Evolutionary conservation across 2,329 filamentous ascomycete genomes (phyloP), one percentile per base, ranked within the genome.

Genomic region (Aspergillus sp.): DNA sequence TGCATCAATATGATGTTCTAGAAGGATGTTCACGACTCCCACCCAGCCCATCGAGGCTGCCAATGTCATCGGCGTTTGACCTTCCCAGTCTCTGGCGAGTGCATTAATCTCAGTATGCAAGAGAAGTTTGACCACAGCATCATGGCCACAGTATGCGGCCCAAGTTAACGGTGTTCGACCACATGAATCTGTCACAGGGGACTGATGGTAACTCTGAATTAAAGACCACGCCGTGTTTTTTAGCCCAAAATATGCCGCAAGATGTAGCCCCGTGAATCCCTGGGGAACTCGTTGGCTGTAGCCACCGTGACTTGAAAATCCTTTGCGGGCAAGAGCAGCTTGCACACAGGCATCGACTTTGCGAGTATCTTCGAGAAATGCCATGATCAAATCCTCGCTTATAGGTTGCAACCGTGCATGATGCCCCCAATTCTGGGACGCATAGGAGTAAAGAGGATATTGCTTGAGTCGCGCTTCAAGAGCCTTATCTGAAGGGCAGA

Each of bases 371-470:
- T 26, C 8, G 14, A 36, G 34, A 29, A 36, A 19, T 6, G 16
- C 10, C 15, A 30, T 8, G 19, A 36, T 24, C 10, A 25, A 2
- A 10, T 14, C n/a, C 5, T 22, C 17, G 5, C 4, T 25, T 16
- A 29, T 24, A 8, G 11, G n/a, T 16, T 29, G n/a, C 13, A 15
- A 12, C 10, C 35, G 22, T 24, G 33, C 30, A 37, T 45, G 40
- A 16, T 41, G 15, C 24, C 37, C 42, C 42, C 42, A 45, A 16
- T 39, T 35, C n/a, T 17, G 16, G 13, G 42, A 35, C 24, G 31
- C 24, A 30, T 47, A 45, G 8, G 28, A 0, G 24, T 41, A 45
- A 13, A 47, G 28, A 12, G 25, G 10, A 22, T 45, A 34, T 13
- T 10, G 8, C 5, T 20, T 2, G 5, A 33, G 10, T 10, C 34